Evolutionary conservation across 176 grass and related monocot genomes (phyloP).

Genomic region (Saccharum spontaneum): DNA sequence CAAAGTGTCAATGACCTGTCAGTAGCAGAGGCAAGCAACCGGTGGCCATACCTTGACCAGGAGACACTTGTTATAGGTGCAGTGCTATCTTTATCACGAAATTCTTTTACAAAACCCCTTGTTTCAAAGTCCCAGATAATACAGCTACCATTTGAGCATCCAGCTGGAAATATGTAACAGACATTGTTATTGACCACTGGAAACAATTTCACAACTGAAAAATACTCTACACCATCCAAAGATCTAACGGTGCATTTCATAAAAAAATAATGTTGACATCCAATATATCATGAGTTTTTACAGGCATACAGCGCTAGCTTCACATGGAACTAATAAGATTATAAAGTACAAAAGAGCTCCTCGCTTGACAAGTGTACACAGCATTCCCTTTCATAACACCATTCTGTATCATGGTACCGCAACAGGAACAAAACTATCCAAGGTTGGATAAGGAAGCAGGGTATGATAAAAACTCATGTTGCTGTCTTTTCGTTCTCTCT

Average conservation of each 20-base stretch:
- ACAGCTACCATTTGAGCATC: slow-evolving; percentile 86
- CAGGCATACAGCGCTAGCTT: neutral
- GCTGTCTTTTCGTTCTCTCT: neutral
- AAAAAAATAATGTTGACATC: neutral
- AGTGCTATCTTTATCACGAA: slow-evolving; percentile 81
- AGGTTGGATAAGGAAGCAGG: slow-evolving; percentile 8
- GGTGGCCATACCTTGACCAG: slow-evolving; percentile 92
- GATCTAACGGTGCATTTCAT: neutral
- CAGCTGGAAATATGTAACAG: slow-evolving; percentile 64
- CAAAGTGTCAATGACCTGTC: slow-evolving; percentile 93
- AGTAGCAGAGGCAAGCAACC: slow-evolving; percentile 94
- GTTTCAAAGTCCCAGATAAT: slow-evolving; percentile 99
- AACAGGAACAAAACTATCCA: slow-evolving; percentile 9
- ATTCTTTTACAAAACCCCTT: slow-evolving; percentile 85
- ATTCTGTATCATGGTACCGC: neutral
- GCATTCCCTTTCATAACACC: slow-evolving; percentile 12
- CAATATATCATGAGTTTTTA: neutral
- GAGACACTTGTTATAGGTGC: slow-evolving; percentile 93
- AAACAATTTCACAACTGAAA: slow-evolving; percentile 13
- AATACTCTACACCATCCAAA: neutral
- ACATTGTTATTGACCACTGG: neutral
- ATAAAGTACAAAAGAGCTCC: slow-evolving; percentile 11
- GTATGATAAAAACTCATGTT: slow-evolving; percentile 2
- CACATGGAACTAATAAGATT: neutral
- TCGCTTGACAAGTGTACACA: neutral